Evolutionary conservation across 108 stramenopile genomes (phyloP).

Genomic region (Skeletonema potamos): DNA sequence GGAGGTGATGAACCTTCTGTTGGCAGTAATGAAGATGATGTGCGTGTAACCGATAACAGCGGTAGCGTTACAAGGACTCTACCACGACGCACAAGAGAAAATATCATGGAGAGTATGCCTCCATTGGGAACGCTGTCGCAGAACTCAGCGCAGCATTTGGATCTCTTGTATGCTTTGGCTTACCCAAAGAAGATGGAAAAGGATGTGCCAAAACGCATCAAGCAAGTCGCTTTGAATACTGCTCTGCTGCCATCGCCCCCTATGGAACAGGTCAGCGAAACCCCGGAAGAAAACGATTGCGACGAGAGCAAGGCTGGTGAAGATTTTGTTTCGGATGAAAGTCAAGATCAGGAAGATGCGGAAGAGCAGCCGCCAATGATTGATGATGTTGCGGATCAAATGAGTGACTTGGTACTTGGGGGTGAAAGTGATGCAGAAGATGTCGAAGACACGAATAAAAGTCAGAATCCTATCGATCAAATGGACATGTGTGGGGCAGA

Average conservation of each 20-base stretch:
- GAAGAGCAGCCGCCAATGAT: neutral
- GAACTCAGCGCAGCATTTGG: conserved; percentile 76
- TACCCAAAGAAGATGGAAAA: conserved; percentile 64
- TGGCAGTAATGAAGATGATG: conserved; percentile 84
- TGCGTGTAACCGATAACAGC: conserved; percentile 70
- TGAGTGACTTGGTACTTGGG: conserved; percentile 8
- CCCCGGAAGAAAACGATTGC: neutral
- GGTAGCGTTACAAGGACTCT: conserved; percentile 67
- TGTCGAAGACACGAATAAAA: conserved; percentile 1
- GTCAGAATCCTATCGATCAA: neutral
- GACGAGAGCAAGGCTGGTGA: conserved; percentile 5
- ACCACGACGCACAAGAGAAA: conserved; percentile 71
- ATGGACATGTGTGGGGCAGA: neutral
- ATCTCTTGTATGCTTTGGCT: conserved; percentile 81
- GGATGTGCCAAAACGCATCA: conserved; percentile 11
- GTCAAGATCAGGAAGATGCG: conserved; percentile 7
- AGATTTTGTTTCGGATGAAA: neutral
- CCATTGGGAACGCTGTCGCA: conserved; percentile 75
- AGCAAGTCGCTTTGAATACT: neutral
- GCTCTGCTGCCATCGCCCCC: neutral
- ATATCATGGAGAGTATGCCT: conserved; percentile 75
- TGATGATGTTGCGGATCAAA: conserved; percentile 9
- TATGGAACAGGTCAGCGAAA: neutral
- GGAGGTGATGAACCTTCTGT: conserved; percentile 72
- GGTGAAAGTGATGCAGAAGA: neutral